Percentiles rank a stretch among this genome's conserved stretches.
Evolutionary conservation across 306 rosid species (phyloP).

Genomic region (Fragaria vesca): DNA sequence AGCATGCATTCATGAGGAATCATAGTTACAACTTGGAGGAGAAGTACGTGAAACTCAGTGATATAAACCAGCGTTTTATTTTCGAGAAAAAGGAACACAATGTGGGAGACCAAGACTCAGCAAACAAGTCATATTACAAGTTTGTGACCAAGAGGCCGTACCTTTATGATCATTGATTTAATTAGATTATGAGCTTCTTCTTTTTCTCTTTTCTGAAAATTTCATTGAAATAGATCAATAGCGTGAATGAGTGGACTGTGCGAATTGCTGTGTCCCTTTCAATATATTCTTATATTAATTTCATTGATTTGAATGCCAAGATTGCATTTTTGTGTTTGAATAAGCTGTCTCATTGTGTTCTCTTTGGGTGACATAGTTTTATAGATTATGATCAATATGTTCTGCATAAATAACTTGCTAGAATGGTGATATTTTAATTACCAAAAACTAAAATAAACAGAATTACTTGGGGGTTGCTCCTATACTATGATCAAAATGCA

Average conservation of each 20-base stretch:
- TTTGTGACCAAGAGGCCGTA: constrained; percentile 5
- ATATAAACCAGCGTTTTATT: not conserved
- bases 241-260: not conserved
- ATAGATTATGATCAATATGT: not conserved
- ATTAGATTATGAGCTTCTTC: not conserved
- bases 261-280: not conserved
- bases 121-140: not conserved
- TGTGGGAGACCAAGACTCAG: not conserved
- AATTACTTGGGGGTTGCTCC: constrained; percentile 3
- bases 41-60: not conserved
- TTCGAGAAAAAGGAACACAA: not conserved
- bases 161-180: not conserved
- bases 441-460: not conserved
- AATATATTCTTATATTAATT: not conserved
- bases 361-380: not conserved
- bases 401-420: not conserved
- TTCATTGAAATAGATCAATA: not conserved
- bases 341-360: not conserved
- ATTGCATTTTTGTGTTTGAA: not conserved
- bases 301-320: not conserved
- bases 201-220: not conserved
- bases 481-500: constrained; percentile 1
- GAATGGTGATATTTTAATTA: not conserved
- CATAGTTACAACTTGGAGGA: not conserved
- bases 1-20: not conserved